A percentile compares a stretch with the other conserved stretches of the same genome.
Evolutionary conservation across 1,284 basidiomycete genomes (phyloP).

Genomic region (Apiotrichum porosum): DNA sequence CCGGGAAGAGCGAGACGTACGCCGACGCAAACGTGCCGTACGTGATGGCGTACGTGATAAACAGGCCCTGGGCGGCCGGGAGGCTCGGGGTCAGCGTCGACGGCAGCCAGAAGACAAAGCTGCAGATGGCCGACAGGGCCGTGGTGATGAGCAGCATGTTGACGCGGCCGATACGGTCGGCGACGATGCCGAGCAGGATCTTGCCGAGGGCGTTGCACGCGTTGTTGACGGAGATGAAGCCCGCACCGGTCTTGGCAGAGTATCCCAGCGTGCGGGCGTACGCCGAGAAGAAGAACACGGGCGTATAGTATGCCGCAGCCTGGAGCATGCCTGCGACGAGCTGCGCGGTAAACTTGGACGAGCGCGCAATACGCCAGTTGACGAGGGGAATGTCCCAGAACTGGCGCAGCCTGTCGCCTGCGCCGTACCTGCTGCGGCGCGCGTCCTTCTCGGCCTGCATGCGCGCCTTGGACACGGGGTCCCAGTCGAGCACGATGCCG

Average conservation of each 20-base stretch:
- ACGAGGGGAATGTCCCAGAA: slow-evolving; percentile 24
- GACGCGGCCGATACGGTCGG: slow-evolving; percentile 40
- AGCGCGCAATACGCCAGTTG: slow-evolving; percentile 26
- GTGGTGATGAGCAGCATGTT: slow-evolving; percentile 41
- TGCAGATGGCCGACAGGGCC: slow-evolving; percentile 25
- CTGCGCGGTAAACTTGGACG: slow-evolving; percentile 22
- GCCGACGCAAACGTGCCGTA: slow-evolving; percentile 27
- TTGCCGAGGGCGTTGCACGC: slow-evolving; percentile 40
- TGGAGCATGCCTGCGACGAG: slow-evolving; percentile 20
- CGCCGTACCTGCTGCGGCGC: background rate
- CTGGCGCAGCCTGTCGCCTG: background rate
- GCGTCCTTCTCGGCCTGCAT: slow-evolving; percentile 8
- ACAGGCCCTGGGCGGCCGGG: slow-evolving; percentile 19
- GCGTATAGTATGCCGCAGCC: slow-evolving; percentile 31
- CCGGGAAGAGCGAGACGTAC: slow-evolving; percentile 35
- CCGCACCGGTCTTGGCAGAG: slow-evolving; percentile 19
- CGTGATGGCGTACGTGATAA: slow-evolving; percentile 27
- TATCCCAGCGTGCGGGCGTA: slow-evolving; percentile 28
- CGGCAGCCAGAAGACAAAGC: slow-evolving; percentile 32
- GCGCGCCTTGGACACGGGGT: slow-evolving; percentile 19
- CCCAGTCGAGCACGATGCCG: slow-evolving; percentile 26
- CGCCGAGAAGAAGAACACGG: slow-evolving; percentile 35
- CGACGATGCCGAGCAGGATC: slow-evolving; percentile 37
- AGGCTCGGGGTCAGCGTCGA: slow-evolving; percentile 12
- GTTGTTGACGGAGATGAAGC: slow-evolving; percentile 33